Evolutionary conservation across 2,329 filamentous ascomycete species (phyloP).

Genomic region (Scytalidium lignicola): DNA sequence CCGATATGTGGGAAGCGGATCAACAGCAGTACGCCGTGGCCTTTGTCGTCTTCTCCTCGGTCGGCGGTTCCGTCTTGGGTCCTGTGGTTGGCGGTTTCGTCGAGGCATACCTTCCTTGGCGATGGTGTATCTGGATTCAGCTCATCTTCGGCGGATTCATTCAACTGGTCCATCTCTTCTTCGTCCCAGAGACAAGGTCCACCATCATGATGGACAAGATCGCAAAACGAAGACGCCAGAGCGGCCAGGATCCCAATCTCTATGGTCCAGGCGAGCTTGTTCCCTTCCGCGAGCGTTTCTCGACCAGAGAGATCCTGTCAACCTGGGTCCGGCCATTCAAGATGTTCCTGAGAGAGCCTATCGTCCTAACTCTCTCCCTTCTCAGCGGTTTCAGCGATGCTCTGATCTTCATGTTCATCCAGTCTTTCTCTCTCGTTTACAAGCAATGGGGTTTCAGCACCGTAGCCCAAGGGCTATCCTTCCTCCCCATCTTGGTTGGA

Average conservation of each 20-base stretch:
- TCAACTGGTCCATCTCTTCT: constrained; percentile 60
- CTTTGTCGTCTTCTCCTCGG: constrained; percentile 73
- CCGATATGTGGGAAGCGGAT: constrained; percentile 67
- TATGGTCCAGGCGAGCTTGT: constrained; percentile 70
- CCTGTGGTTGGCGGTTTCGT: constrained; percentile 76
- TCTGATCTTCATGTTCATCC: constrained; percentile 73
- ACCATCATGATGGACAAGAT: constrained; percentile 75
- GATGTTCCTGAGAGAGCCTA: constrained; percentile 71
- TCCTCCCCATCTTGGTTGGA: constrained; percentile 62
- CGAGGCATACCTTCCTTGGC: constrained; percentile 62
- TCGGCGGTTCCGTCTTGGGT: constrained; percentile 70
- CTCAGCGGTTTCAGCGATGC: constrained; percentile 70
- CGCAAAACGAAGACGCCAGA: constrained; percentile 66
- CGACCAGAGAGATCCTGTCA: constrained; percentile 47
- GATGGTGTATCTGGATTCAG: constrained; percentile 81
- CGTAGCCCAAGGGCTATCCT: constrained; percentile 52
- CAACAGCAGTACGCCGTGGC: constrained; percentile 71
- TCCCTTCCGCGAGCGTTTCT: constrained; percentile 54
- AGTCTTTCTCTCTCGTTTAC: constrained; percentile 65
- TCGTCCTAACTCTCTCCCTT: constrained; percentile 64
- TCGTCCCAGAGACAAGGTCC: constrained; percentile 73
- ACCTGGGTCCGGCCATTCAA: constrained; percentile 63
- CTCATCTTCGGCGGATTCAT: constrained; percentile 70
- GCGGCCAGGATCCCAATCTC: constrained; percentile 48
- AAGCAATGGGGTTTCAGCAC: constrained; percentile 59